phyloP scores from a whole-genome alignment of 805 yeast genomes.

The Monosporozyma aquatica region DNA sequence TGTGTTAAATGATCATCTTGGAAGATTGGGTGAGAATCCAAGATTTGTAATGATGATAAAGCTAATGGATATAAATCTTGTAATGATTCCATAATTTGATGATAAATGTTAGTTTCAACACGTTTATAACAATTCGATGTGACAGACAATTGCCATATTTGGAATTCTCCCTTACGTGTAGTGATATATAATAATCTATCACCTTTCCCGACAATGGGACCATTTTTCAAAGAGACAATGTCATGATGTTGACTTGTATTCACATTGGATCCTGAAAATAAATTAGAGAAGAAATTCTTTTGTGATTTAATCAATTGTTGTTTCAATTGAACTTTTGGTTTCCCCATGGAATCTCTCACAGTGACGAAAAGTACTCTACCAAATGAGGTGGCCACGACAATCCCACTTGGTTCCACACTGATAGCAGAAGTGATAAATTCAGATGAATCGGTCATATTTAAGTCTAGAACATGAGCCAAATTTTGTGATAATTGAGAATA shows the following conservation, averaged over 20 bases:
- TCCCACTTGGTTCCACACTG: slow-evolving; percentile 65
- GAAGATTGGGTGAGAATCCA: slow-evolving; percentile 50
- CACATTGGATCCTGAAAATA: slow-evolving; percentile 9
- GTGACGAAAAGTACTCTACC: slow-evolving; percentile 57
- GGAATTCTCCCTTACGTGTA: slow-evolving; percentile 38
- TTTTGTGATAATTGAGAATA: slow-evolving; percentile 22
- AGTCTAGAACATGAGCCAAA: slow-evolving; percentile 19
- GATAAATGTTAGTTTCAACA: slow-evolving; percentile 31
- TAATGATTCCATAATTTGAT: slow-evolving; percentile 34
- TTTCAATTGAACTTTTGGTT: slow-evolving; percentile 33
- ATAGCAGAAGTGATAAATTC: slow-evolving; percentile 53
- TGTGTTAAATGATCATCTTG: slow-evolving; percentile 35
- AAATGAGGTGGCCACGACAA: slow-evolving; percentile 58
- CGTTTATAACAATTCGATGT: slow-evolving; percentile 35
- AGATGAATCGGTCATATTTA: slow-evolving; percentile 16
- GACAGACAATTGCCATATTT: slow-evolving; percentile 41
- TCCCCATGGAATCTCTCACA: slow-evolving; percentile 61
- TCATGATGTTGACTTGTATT: slow-evolving; percentile 22
- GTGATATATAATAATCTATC: slow-evolving; percentile 35
- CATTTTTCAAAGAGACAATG: slow-evolving; percentile 51
- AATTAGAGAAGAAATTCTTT: slow-evolving; percentile 29
- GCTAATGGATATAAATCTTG: slow-evolving; percentile 45
- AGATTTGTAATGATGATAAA: slow-evolving; percentile 40
- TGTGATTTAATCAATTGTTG: slow-evolving; percentile 27
- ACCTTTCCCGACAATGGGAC: slow-evolving; percentile 43